Evolutionary conservation across 2,329 filamentous ascomycete genomes (phyloP), one percentile per base, ranked within the genome.

Genomic region (Aspergillus luchuensis): DNA sequence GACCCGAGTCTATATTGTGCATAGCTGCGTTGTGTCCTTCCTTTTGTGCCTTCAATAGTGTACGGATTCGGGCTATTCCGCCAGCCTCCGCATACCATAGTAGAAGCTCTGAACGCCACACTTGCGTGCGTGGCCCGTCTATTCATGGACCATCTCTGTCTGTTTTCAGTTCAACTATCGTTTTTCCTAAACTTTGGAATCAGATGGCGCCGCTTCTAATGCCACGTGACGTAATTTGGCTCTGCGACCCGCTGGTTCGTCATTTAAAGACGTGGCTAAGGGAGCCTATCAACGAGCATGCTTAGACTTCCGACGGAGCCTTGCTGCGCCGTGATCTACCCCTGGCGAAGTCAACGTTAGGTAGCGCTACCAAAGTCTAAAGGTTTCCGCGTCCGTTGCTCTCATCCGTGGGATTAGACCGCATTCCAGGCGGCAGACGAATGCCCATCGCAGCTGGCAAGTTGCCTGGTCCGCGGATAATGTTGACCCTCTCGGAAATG

Each of bases 401-500:
- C n/a, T 55, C 53, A 33, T 61, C 55, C 19, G 58, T 50, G 49
- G 41, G 48, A 52, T 59, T 57, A 13, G 63, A 53, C 57, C 73
- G 68, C 74, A 77, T 77, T 45, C 72, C 71, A 45, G 76, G 75
- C 38, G 76, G 76, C 58, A 79, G 58, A n/a, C 76, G 74, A 60
- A 79, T 78, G 5, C 75, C 74, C 59, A 72, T 64, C 8, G 68
- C 68, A 38, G 71, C 58, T 23, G 67, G 62, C 33, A 60, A 58
- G 28, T 66, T 68, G 33, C 62, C 67, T 19, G 66, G 55, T 6
- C 66, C 67, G 28, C 64, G 63, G 30, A 56, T 53, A 11, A 63
- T 55, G 56, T 69, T 70, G 25, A 67, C 58, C 47, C 63, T 66
- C n/a, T 72, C 69, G n/a, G 83, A 79, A 69, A 96, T 89, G 74